Evolutionary conservation across 2,329 filamentous ascomycete genomes (phyloP).

Genomic region (Zarea fungicola): DNA sequence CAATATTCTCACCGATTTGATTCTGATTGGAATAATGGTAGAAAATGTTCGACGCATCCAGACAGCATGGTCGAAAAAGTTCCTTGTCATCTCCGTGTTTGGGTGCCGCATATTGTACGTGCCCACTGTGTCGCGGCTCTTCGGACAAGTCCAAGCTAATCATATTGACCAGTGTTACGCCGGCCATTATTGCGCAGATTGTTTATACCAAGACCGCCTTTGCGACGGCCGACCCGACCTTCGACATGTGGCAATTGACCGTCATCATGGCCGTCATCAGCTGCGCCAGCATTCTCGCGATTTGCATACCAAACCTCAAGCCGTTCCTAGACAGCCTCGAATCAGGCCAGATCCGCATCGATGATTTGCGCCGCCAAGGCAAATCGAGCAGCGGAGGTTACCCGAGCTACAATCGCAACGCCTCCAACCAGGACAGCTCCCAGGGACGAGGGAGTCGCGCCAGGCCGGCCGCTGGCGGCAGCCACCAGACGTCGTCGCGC

Average conservation of each 20-base stretch:
- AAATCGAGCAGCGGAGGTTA: slow-evolving; percentile 13
- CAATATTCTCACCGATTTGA: slow-evolving; percentile 10
- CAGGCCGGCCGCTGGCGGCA: background rate
- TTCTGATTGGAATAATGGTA: slow-evolving; percentile 15
- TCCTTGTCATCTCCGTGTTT: slow-evolving; percentile 25
- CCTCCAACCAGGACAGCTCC: slow-evolving; percentile 16
- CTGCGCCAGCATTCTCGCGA: slow-evolving; percentile 17
- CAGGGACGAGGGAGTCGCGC: background rate
- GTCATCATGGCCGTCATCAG: slow-evolving; percentile 6
- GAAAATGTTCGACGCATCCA: slow-evolving; percentile 26
- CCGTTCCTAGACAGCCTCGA: slow-evolving; percentile 14
- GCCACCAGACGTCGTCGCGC: background rate
- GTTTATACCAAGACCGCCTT: background rate
- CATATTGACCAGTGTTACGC: slow-evolving; percentile 19
- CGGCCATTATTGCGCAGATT: slow-evolving; percentile 17
- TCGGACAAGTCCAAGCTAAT: background rate
- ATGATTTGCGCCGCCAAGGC: slow-evolving; percentile 13
- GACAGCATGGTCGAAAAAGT: slow-evolving; percentile 23
- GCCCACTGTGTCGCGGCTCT: background rate
- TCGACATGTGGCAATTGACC: slow-evolving; percentile 9
- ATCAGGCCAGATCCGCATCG: slow-evolving; percentile 12
- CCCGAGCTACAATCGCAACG: slow-evolving; percentile 13
- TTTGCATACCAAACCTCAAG: slow-evolving; percentile 14
- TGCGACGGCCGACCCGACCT: slow-evolving; percentile 1
- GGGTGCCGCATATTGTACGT: slow-evolving; percentile 27